Percentiles rank a stretch among this genome's conserved stretches.
Evolutionary conservation across 148 eudicot genomes (phyloP).

Genomic region (Fagopyrum tataricum): DNA sequence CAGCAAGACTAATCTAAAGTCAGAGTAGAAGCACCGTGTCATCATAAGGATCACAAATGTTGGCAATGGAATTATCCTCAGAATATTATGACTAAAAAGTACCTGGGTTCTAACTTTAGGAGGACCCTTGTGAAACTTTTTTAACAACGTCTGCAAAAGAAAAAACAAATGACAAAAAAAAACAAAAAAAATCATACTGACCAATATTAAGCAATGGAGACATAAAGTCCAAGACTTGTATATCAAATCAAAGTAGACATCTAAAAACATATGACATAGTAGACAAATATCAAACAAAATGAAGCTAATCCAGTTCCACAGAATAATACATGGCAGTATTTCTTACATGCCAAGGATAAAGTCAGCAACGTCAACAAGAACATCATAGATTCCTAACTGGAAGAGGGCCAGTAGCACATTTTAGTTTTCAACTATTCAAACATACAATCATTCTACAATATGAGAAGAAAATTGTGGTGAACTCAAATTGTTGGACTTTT

Average conservation of each 20-base stretch:
- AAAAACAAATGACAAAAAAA: slow-evolving; percentile 12
- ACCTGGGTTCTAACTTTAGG: slow-evolving; percentile 99
- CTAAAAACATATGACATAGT: not conserved
- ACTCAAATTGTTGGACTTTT: not conserved
- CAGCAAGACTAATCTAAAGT: slow-evolving; percentile 90
- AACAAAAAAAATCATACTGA: not conserved
- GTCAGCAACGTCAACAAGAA: not conserved
- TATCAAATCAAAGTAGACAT: not conserved
- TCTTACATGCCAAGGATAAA: not conserved
- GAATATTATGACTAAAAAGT: slow-evolving; percentile 13
- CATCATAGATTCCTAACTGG: not conserved
- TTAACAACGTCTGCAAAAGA: slow-evolving; percentile 66
- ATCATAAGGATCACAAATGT: not conserved
- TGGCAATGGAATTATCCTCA: not conserved
- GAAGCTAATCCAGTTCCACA: not conserved
- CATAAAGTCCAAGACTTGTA: not conserved
- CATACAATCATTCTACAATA: not conserved
- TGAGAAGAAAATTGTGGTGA: not conserved
- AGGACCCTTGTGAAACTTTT: slow-evolving; percentile 75
- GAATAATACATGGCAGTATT: not conserved
- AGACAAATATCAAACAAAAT: slow-evolving; percentile 6
- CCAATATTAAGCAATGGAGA: not conserved
- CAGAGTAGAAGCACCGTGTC: not conserved
- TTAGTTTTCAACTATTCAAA: not conserved
- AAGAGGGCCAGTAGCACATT: not conserved